phyloP scores from a whole-genome alignment of 192 early-diverging fungal species.

The Piromyces finnis region DNA sequence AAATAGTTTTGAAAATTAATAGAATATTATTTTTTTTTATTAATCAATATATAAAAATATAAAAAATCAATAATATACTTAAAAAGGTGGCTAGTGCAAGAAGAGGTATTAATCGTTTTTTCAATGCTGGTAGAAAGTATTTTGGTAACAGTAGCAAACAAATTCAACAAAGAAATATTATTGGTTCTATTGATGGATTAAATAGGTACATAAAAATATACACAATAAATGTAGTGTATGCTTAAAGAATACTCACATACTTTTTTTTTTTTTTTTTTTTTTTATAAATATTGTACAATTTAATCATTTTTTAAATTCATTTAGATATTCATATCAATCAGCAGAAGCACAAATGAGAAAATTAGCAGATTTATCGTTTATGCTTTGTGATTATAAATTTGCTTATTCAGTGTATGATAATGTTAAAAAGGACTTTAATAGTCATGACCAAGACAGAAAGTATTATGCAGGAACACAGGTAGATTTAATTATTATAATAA shows the following conservation, averaged over 20 bases:
- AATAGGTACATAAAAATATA: constrained; percentile 11
- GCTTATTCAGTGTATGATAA: constrained; percentile 79
- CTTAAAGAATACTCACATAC: no score
- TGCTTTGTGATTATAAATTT: constrained; percentile 84
- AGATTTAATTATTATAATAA: background rate
- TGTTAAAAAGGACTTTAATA: constrained; percentile 29
- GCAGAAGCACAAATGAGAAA: constrained; percentile 82
- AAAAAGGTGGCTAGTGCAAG: constrained; percentile 59
- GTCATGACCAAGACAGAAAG: constrained; percentile 8
- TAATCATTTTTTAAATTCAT: background rate
- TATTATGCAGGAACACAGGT: constrained; percentile 23
- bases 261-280: constrained; percentile 2
- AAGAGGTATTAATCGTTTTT: constrained; percentile 74
- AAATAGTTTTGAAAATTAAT: no score
- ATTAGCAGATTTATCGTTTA: constrained; percentile 91
- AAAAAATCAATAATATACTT: no score
- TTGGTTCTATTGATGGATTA: constrained; percentile 16
- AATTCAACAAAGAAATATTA: constrained; percentile 3
- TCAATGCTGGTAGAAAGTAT: constrained; percentile 64
- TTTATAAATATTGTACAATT: background rate
- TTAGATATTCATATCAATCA: constrained; percentile 46
- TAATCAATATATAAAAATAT: no score
- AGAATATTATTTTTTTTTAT: no score
- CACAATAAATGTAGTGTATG: no score
- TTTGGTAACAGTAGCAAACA: constrained; percentile 45